Evolutionary conservation across 1,284 basidiomycete species (phyloP), one percentile per base, ranked within the genome.

Genomic region (Athelia sp.): DNA sequence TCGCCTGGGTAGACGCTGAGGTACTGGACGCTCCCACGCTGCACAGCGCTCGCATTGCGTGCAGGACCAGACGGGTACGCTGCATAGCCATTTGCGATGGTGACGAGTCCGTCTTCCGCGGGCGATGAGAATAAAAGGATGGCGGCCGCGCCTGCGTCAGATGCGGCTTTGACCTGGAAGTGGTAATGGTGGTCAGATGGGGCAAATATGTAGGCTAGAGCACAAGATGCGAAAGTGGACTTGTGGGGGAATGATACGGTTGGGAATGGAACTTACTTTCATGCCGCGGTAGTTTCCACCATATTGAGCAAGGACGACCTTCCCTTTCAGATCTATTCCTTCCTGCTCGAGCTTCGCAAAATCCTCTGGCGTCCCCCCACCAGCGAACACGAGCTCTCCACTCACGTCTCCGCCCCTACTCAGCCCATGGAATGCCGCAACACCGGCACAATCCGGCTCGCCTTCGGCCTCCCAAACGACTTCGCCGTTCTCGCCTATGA

Each of bases 21-120:
- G 62, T 80, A 96, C 64, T 93, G 88, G 1, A 93, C 93, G 24
- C 84, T 88, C 17, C 95, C 96, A 44, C 95, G 82, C 67, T 98
- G 86, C 11, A 95, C 83, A 2, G 87, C 78, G 4, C 81, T 83
- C 0, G 89, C 90, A 64, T 94, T 90, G 34, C 91, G 80, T 36
- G 93, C 93, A 24, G 93, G 93, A 0, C 95, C 94, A 15, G 81
- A 73, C 1, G 95, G 96, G 65, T 97, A 90, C 15, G 82, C 72
- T 40, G 73, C 67, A 60, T 84, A 90, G 2, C 89, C 90, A 54
- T 95, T 93, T 51, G 79, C 81, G 18, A 80, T 79, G 2, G 86
- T 92, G 26, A 93, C 84, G 35, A 76, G 78, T 18, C 93, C 93
- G 61, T 98, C 93, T 61, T 97, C 93, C 48, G 83, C 84, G 14